Percentiles rank a stretch among this genome's conserved stretches.
Evolutionary conservation across 2,329 filamentous ascomycete species (phyloP).

Genomic region (Fusarium sp.): DNA sequence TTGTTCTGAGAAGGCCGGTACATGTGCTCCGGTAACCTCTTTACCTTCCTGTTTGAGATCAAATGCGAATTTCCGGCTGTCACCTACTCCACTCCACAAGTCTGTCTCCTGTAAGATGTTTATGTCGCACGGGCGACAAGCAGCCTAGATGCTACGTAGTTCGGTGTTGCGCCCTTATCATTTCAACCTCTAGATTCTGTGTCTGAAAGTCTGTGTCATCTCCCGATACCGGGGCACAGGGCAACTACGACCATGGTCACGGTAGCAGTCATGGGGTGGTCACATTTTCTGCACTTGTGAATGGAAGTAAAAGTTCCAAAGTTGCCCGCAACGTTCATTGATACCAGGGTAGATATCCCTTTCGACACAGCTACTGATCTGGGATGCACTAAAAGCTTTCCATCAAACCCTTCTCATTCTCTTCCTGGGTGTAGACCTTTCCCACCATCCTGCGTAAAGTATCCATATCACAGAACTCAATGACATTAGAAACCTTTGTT

Average conservation of each 20-base stretch:
- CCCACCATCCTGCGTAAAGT: conserved; percentile 5
- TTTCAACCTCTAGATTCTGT: rapidly evolving
- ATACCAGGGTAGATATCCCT: rapidly evolving
- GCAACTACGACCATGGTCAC: too few relatives aligned
- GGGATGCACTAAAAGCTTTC: not conserved
- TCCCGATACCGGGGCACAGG: not conserved
- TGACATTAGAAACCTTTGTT: conserved; percentile 12
- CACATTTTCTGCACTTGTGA: not conserved
- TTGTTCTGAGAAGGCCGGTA: rapidly evolving
- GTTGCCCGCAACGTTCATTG: rapidly evolving
- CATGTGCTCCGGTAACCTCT: not conserved
- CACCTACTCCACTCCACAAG: not conserved
- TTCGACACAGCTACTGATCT: too few relatives aligned
- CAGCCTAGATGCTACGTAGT: not conserved
- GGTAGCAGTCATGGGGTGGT: too few relatives aligned
- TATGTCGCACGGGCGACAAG: rapidly evolving
- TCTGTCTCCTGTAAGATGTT: rapidly evolving
- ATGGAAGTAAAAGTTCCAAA: rapidly evolving
- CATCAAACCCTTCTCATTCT: not conserved
- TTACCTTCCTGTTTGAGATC: not conserved
- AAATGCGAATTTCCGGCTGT: rapidly evolving
- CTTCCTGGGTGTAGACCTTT: not conserved
- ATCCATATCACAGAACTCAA: conserved; percentile 34
- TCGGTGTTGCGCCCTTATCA: rapidly evolving
- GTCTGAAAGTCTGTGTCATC: rapidly evolving